Evolutionary conservation across 1,284 basidiomycete genomes (phyloP).

Genomic region (Malassezia brasiliensis): DNA sequence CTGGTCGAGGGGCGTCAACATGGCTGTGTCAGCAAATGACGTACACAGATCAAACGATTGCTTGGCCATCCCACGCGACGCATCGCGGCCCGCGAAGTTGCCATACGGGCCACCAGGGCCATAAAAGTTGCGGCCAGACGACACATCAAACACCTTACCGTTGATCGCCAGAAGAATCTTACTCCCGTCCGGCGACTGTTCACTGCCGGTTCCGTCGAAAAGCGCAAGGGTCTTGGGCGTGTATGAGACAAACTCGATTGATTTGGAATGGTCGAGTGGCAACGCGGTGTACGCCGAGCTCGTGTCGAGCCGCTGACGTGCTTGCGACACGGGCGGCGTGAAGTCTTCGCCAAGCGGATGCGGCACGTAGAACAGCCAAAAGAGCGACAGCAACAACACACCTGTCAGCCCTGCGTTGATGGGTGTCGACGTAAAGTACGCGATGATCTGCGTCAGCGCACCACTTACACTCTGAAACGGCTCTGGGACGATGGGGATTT

Average conservation of each 20-base stretch:
- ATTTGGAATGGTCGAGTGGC: constrained; percentile 30
- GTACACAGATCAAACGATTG: constrained; percentile 69
- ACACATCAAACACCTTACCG: constrained; percentile 81
- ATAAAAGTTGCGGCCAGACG: constrained; percentile 76
- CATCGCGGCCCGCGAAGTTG: constrained; percentile 89
- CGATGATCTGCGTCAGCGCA: neutral
- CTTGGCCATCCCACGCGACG: constrained; percentile 89
- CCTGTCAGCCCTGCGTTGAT: constrained; percentile 2
- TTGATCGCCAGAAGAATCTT: constrained; percentile 77
- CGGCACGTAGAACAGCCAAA: neutral
- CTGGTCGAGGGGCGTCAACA: constrained; percentile 76
- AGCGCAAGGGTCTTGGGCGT: constrained; percentile 42
- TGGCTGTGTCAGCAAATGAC: constrained; percentile 55
- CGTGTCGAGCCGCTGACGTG: neutral
- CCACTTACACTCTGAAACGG: neutral
- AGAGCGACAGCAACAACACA: neutral
- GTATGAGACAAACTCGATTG: constrained; percentile 34
- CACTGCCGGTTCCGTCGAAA: constrained; percentile 32
- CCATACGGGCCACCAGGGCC: constrained; percentile 91
- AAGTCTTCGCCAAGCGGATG: neutral
- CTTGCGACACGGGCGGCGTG: constrained; percentile 1
- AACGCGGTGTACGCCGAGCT: constrained; percentile 27
- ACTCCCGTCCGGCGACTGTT: constrained; percentile 5
- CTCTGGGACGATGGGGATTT: neutral
- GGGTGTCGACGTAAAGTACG: constrained; percentile 3